Conservation (phyloP, 331 rosid genomes). For the Malus hybrid region DNA sequence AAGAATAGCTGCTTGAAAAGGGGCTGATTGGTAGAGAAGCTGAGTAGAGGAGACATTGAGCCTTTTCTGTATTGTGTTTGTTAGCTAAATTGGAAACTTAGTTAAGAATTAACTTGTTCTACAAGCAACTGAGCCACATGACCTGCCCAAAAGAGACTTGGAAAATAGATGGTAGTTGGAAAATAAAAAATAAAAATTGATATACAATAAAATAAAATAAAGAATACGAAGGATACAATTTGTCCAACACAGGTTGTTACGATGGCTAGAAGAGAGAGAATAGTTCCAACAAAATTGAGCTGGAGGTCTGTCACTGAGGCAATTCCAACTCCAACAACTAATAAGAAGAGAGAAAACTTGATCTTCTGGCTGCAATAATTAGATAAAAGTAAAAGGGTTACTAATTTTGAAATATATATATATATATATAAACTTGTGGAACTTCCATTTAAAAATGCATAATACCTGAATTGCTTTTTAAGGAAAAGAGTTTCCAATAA, state of each 20-base stretch:
- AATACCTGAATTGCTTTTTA: conserved; percentile 84
- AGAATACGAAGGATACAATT: conserved; percentile 59
- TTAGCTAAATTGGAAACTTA: conserved; percentile 51
- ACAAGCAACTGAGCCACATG: neutral
- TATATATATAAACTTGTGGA: neutral
- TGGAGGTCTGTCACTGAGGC: conserved; percentile 97
- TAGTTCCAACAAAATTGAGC: conserved; percentile 75
- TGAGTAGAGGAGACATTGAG: conserved; percentile 91
- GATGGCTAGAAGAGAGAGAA: conserved; percentile 86
- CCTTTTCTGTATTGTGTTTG: conserved; percentile 96
- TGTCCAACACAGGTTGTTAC: conserved; percentile 88
- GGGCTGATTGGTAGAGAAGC: conserved; percentile 86
- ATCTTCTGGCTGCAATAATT: conserved; percentile 62
- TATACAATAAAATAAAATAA: neutral
- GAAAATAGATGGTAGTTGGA: conserved; percentile 4
- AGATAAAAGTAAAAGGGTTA: neutral
- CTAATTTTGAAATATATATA: neutral
- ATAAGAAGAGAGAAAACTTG: conserved; percentile 61
- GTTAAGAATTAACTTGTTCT: conserved; percentile 37
- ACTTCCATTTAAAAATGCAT: neutral
- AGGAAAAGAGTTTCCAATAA: conserved; percentile 71
- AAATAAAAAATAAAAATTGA: neutral
- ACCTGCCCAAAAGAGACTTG: neutral
- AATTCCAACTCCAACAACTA: conserved; percentile 90
- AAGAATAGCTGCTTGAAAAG: conserved; percentile 95